Base-by-base conservation (phyloP, 768 basidiomycete species). In the Cubamyces lactineus region DNA sequence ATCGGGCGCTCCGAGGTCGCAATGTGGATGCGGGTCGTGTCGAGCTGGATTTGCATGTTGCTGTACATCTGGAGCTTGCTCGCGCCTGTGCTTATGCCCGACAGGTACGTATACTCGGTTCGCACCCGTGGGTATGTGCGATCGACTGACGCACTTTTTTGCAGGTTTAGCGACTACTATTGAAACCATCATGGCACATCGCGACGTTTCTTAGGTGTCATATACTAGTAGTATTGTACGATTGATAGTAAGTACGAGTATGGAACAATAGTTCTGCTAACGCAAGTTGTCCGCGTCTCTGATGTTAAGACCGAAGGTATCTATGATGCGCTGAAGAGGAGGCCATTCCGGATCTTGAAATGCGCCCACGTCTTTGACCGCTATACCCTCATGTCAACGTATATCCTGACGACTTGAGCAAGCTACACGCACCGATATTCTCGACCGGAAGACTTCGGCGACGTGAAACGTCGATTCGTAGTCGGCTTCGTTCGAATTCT, bases 11-110 rank as follows among this genome's bases (percentile, higher is more conserved):
- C 94, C 5, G 92, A 95, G 72, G 89, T 91, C 9, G 95, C 97
- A 3, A 98, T 99, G 96, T 99, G 97, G 97, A 98, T 98, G 93
- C 82, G 97, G 4, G 85, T 98, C 34, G 91, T 98, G 48, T 95
- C 93, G 30, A 92, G 92, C 65, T 99, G 96, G 96, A 83, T 96
- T 24, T 98, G 94, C 74, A 88, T 94, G 76, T 58, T 88, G 43
- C 75, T 94, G 62, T 96, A 93, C 70, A 84, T 84, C 30, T 95
- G 93, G 94, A 94, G 90, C 67, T 76, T 96, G 34, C 68, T 96
- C 53, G 96, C 93, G 8, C 96, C 96, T 0, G 88, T 92, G 42
- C 53, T 96, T n/a, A 78, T 96, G 81, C 95, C 96, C 17, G 96
- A 96, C 68, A 80, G 94, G 87, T 94, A 74, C 74, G 88, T 73